These are phyloP conservation scores for Chlorella vulgaris DNA, from an alignment of 139 green algal genomes.

Conservation along the genomic window DNA sequence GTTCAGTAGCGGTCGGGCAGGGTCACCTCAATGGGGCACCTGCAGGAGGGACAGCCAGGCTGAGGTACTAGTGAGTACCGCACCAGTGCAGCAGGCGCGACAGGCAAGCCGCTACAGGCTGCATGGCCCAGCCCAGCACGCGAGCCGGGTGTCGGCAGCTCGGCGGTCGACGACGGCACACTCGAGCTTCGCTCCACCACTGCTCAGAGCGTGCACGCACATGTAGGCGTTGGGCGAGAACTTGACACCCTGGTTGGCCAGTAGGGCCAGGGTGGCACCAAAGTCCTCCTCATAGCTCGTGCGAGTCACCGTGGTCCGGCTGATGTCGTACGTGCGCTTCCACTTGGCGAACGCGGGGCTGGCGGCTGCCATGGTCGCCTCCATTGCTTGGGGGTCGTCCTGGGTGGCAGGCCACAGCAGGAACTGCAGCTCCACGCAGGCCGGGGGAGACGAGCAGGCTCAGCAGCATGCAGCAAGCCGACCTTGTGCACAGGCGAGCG, in stretches of 20 bases:
- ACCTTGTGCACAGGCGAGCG: too few species aligned
- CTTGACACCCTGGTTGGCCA: conserved; percentile 68
- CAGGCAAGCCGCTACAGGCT: too few species aligned
- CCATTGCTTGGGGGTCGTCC: conserved; percentile 24
- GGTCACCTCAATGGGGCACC: neutral
- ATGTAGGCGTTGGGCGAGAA: conserved; percentile 73
- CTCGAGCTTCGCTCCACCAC: too few species aligned
- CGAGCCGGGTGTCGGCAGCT: too few species aligned
- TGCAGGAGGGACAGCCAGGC: neutral
- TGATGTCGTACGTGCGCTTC: conserved; percentile 73
- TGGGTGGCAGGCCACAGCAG: conserved; percentile 58
- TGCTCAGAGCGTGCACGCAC: neutral
- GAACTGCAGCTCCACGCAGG: conserved; percentile 36
- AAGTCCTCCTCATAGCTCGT: conserved; percentile 65
- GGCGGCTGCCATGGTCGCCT: conserved; percentile 28
- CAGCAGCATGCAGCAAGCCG: neutral
- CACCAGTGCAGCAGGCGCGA: too few species aligned
- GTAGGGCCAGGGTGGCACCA: conserved; percentile 62
- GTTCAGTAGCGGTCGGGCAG: conserved; percentile 7
- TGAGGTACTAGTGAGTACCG: neutral
- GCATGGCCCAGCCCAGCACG: too few species aligned
- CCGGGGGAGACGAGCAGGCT: conserved; percentile 43
- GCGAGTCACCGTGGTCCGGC: conserved; percentile 64
- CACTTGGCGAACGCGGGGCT: conserved; percentile 43
- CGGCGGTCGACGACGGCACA: too few species aligned